Conservation (phyloP, 306 rosid species). For the Castanopsis chinensis region DNA sequence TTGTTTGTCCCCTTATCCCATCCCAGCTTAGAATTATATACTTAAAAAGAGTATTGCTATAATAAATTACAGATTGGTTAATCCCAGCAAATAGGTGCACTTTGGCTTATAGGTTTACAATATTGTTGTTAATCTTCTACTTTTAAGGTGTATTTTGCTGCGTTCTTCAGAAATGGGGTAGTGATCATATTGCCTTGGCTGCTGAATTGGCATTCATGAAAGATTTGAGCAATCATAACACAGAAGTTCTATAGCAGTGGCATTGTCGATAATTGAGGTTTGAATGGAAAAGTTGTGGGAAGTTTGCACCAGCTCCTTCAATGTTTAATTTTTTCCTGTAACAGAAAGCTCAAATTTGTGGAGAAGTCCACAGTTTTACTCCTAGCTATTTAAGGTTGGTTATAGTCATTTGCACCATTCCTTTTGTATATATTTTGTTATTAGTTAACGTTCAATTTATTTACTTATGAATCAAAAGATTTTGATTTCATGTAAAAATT, state of each 20-base stretch:
- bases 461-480: not conserved
- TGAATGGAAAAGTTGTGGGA: not conserved
- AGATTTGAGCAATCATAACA: constrained; percentile 20
- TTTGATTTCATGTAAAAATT: not conserved
- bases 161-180: constrained; percentile 86
- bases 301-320: not conserved
- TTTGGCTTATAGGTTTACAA: not conserved
- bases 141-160: not conserved
- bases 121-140: not conserved
- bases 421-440: not conserved
- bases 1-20: not conserved
- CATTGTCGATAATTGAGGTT: not conserved
- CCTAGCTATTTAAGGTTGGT: not conserved
- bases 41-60: not conserved
- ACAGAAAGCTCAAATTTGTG: not conserved
- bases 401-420: not conserved
- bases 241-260: constrained; percentile 22
- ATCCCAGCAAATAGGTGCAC: not conserved
- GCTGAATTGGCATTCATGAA: constrained; percentile 65
- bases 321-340: not conserved
- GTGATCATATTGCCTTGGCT: constrained; percentile 90
- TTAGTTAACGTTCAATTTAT: not conserved
- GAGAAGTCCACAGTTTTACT: not conserved
- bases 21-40: not conserved
- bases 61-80: not conserved